phyloP scores from a whole-genome alignment of 371 early-diverging fungal species.

The Massospora cicadina region DNA sequence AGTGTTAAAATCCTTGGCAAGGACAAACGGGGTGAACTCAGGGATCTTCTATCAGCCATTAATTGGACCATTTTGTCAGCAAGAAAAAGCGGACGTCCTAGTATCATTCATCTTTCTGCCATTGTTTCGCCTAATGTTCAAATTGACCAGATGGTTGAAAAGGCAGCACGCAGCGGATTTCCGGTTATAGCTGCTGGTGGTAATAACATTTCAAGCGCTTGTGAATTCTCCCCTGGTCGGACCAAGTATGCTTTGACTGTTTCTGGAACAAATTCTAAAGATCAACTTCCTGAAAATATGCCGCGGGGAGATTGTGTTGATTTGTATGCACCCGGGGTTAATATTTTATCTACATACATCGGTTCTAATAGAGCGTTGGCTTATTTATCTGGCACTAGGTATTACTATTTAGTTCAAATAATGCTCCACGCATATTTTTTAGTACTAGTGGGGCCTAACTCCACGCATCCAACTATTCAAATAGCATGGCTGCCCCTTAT shows the following conservation, averaged over 20 bases:
- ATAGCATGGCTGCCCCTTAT: conserved; percentile 8
- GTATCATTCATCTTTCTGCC: conserved; percentile 2
- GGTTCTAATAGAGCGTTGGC: background rate
- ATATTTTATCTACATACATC: conserved; percentile 44
- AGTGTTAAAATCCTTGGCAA: conserved; percentile 38
- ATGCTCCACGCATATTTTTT: background rate
- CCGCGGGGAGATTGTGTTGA: conserved; percentile 84
- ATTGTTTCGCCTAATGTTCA: background rate
- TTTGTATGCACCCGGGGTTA: conserved; percentile 84
- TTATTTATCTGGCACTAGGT: conserved; percentile 2
- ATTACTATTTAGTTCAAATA: background rate
- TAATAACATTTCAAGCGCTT: conserved; percentile 65
- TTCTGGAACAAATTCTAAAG: conserved; percentile 34
- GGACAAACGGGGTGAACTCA: conserved; percentile 30
- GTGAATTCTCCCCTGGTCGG: conserved; percentile 66
- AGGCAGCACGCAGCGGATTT: conserved; percentile 1
- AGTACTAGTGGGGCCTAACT: too few species aligned
- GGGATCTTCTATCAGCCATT: conserved; percentile 44
- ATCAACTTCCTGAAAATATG: conserved; percentile 72
- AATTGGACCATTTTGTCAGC: conserved; percentile 15
- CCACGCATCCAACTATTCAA: too few species aligned
- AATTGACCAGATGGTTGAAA: background rate
- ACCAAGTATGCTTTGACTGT: conserved; percentile 73
- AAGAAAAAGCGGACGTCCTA: background rate
- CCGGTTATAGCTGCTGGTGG: conserved; percentile 69